phyloP scores from a whole-genome alignment of 106 monocot genomes.

The Dactylorhiza incarnata region DNA sequence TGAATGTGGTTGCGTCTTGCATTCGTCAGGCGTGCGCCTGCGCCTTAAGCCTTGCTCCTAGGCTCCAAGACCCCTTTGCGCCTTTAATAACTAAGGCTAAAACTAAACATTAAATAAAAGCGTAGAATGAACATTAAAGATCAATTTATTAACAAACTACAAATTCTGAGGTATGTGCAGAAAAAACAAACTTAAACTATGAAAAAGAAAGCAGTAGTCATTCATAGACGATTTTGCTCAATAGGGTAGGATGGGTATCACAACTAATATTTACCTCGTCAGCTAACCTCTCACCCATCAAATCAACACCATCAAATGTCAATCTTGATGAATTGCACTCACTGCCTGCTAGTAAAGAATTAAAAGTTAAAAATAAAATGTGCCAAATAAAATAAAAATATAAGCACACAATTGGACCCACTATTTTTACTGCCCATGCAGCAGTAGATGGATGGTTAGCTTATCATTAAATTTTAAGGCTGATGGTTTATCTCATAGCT shows the following conservation, averaged over 20 bases:
- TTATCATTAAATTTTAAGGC: neutral
- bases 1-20: no score
- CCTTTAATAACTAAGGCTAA: no score
- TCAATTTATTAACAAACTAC: no score
- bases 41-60: no score
- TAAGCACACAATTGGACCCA: neutral
- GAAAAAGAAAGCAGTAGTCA: neutral
- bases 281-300: constrained; percentile 87
- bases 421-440: neutral
- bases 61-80: no score
- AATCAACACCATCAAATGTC: constrained; percentile 92
- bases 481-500: neutral
- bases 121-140: no score
- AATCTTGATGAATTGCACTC: constrained; percentile 62
- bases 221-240: neutral
- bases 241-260: neutral
- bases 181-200: neutral
- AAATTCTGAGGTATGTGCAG: neutral
- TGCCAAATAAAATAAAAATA: neutral
- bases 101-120: no score
- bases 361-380: neutral
- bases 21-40: no score
- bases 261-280: constrained; percentile 48
- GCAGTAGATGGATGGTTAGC: neutral
- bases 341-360: constrained; percentile 58